phyloP scores from a whole-genome alignment of 768 basidiomycete genomes.

The Phallus indusiatus region DNA sequence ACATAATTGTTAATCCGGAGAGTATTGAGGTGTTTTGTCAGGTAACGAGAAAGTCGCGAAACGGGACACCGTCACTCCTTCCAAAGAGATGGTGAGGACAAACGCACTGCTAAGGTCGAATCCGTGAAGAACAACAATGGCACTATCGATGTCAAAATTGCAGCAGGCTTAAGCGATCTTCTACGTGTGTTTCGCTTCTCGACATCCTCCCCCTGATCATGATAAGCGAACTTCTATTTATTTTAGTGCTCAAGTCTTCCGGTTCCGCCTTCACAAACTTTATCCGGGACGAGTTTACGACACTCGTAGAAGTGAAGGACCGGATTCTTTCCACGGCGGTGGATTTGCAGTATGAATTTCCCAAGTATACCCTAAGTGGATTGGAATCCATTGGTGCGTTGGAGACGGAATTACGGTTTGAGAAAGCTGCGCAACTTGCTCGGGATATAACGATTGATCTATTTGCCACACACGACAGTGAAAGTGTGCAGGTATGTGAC shows the following conservation, averaged over 20 bases:
- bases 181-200: slow-evolving; percentile 42
- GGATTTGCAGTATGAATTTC: slow-evolving; percentile 64
- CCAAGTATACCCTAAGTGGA: slow-evolving; percentile 30
- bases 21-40: slow-evolving; percentile 6
- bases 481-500: slow-evolving; percentile 72
- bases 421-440: slow-evolving; percentile 30
- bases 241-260: slow-evolving; percentile 76
- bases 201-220: neutral
- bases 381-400: slow-evolving; percentile 24
- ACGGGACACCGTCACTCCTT: slow-evolving; percentile 72
- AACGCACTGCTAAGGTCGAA: slow-evolving; percentile 53
- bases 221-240: neutral
- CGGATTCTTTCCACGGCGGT: slow-evolving; percentile 87
- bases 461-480: slow-evolving; percentile 84
- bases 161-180: slow-evolving; percentile 60
- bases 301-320: slow-evolving; percentile 72
- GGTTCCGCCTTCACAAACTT: slow-evolving; percentile 82
- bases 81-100: slow-evolving; percentile 85
- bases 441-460: slow-evolving; percentile 61
- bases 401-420: slow-evolving; percentile 42
- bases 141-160: slow-evolving; percentile 49
- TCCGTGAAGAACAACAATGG: slow-evolving; percentile 24
- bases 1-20: neutral
- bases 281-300: slow-evolving; percentile 82
- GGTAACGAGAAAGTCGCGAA: slow-evolving; percentile 32